Percentiles rank a stretch among this genome's conserved stretches.
Evolutionary conservation across 345 rosid species (phyloP).

Genomic region (Nasturtium officinale): DNA sequence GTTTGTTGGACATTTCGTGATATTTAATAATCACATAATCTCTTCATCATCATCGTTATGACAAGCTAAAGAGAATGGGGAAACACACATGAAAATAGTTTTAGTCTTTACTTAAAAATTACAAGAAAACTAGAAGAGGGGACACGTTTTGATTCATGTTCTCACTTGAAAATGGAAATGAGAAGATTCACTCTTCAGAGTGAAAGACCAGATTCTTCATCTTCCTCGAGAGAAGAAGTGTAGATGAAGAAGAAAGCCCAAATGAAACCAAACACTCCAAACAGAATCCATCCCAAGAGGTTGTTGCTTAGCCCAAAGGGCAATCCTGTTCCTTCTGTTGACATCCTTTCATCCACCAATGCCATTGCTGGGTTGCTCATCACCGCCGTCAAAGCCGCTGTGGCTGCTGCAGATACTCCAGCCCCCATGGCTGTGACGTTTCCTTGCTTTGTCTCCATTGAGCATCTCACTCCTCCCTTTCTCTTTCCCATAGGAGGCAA

Average conservation of each 20-base stretch:
- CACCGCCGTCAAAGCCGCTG: slow-evolving; percentile 60
- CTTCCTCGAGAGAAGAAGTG: slow-evolving; percentile 67
- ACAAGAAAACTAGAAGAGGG: slow-evolving; percentile 33
- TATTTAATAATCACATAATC: slow-evolving; percentile 10
- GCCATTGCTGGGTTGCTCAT: slow-evolving; percentile 79
- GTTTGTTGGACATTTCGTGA: not conserved
- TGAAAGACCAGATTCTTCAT: slow-evolving; percentile 90
- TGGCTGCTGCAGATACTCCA: slow-evolving; percentile 52
- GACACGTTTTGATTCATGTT: slow-evolving; percentile 31
- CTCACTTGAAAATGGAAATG: slow-evolving; percentile 21
- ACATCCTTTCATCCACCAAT: slow-evolving; percentile 87
- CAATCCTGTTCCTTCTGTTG: slow-evolving; percentile 91
- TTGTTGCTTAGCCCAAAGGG: slow-evolving; percentile 96
- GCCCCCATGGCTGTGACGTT: slow-evolving; percentile 30
- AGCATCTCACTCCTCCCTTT: slow-evolving; percentile 65
- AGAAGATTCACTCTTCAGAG: slow-evolving; percentile 47
- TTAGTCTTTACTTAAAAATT: slow-evolving; percentile 23
- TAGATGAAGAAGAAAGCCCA: slow-evolving; percentile 80
- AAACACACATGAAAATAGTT: slow-evolving; percentile 28
- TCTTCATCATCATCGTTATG: slow-evolving; percentile 7
- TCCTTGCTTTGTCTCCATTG: slow-evolving; percentile 47
- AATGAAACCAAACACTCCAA: slow-evolving; percentile 81
- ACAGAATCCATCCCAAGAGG: slow-evolving; percentile 86
- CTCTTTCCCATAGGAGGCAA: slow-evolving; percentile 58
- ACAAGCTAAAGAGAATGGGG: not conserved